Conservation (phyloP, 768 basidiomycete genomes). For the Phaffia tasmanica region DNA sequence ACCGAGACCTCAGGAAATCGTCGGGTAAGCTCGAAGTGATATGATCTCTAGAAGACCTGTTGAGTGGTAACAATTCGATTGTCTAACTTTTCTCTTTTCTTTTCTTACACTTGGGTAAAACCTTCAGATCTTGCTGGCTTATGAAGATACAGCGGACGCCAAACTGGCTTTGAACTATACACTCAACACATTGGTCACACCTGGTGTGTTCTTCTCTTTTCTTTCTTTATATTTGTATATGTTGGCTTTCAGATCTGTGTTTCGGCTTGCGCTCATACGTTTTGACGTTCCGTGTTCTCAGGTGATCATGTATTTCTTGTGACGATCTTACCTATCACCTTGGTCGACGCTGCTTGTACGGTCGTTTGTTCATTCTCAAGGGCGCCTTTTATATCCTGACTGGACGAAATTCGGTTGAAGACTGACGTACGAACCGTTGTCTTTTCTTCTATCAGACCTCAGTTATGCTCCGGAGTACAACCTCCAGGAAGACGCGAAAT, state of each 20-base stretch:
- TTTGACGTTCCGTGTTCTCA: neutral
- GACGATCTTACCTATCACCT: neutral
- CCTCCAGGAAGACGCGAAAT: too few species aligned
- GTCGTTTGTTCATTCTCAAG: too few species aligned
- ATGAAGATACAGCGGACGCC: constrained; percentile 8
- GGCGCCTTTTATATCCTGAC: too few species aligned
- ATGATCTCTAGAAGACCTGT: too few species aligned
- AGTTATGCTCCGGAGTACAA: too few species aligned
- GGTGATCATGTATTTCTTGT: constrained; percentile 13
- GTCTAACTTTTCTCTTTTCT: neutral
- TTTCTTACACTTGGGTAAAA: neutral
- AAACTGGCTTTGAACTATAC: neutral
- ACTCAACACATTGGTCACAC: neutral
- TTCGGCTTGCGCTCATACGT: neutral
- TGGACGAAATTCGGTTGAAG: too few species aligned
- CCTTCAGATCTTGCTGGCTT: neutral
- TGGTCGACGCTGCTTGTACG: neutral
- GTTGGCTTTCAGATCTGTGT: neutral
- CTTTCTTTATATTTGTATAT: neutral
- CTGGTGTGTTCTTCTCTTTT: neutral
- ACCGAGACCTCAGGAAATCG: constrained; percentile 5
- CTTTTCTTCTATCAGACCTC: too few species aligned
- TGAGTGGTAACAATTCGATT: too few species aligned
- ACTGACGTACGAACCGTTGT: too few species aligned
- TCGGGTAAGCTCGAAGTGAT: neutral